A percentile compares a stretch with the other conserved stretches of the same genome.
Evolutionary conservation across 208 protist genomes (phyloP).

Genomic region (Wallacemonas sp.): DNA sequence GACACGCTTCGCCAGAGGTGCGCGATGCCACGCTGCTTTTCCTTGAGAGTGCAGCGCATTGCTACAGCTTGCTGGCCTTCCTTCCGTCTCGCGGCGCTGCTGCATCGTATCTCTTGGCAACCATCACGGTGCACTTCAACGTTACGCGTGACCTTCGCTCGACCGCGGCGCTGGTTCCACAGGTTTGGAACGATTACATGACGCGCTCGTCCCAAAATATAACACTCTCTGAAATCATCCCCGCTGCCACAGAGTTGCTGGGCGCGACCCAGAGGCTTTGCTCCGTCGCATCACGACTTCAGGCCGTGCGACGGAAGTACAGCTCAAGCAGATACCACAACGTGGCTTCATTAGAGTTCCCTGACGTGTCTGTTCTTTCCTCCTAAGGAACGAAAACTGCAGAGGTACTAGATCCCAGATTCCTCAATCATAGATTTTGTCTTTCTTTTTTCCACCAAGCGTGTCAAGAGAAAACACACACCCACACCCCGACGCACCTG

Average conservation of each 20-base stretch:
- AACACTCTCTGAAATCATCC: slow-evolving; percentile 40
- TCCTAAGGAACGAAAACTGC: no score
- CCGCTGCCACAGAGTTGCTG: slow-evolving; percentile 49
- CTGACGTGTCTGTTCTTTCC: slow-evolving; percentile 24
- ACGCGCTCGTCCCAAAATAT: slow-evolving; percentile 36
- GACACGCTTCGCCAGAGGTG: slow-evolving; percentile 17
- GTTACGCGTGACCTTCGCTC: slow-evolving; percentile 19
- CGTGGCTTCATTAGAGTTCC: slow-evolving; percentile 56
- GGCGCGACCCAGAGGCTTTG: slow-evolving; percentile 54
- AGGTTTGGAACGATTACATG: slow-evolving; percentile 55
- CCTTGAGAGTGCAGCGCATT: slow-evolving; percentile 70
- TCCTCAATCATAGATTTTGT: slow-evolving; percentile 1
- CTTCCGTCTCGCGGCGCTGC: slow-evolving; percentile 67
- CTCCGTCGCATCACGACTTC: slow-evolving; percentile 51
- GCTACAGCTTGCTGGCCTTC: slow-evolving; percentile 58
- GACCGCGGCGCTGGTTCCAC: slow-evolving; percentile 4
- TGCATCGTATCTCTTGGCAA: slow-evolving; percentile 53
- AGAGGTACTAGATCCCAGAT: neutral
- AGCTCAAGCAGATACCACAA: slow-evolving; percentile 38
- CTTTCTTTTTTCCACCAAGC: no score
- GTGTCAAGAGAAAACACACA: no score
- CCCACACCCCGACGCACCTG: neutral
- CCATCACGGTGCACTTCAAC: slow-evolving; percentile 39
- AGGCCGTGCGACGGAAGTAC: slow-evolving; percentile 70
- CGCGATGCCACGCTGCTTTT: slow-evolving; percentile 63